Evolutionary conservation across 106 monocot species (phyloP).

Genomic region (Dendrobium nobile): DNA sequence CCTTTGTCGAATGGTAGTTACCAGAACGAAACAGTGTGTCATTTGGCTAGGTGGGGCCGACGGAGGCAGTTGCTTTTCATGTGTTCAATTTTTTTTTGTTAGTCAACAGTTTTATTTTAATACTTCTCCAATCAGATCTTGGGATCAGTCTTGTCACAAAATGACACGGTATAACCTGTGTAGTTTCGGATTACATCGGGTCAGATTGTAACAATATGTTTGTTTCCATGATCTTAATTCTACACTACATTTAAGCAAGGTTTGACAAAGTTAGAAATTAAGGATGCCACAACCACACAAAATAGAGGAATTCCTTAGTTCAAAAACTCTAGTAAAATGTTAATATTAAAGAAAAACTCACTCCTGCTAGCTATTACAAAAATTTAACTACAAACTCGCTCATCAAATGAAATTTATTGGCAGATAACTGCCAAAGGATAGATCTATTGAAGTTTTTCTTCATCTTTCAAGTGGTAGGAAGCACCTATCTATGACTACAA

Average conservation of each 20-base stretch:
- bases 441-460: background rate
- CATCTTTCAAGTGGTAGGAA: background rate
- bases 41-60: too few species aligned
- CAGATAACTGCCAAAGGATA: background rate
- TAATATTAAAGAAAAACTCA: background rate
- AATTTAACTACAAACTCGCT: background rate
- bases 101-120: too few species aligned
- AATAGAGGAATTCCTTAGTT: background rate
- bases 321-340: background rate
- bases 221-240: background rate
- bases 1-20: too few species aligned
- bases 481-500: background rate
- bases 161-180: too few species aligned
- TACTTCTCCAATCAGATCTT: too few species aligned
- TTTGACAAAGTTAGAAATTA: background rate
- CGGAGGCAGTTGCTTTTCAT: too few species aligned
- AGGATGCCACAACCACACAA: background rate
- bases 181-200: too few species aligned
- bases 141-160: too few species aligned
- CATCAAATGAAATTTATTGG: background rate
- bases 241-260: background rate
- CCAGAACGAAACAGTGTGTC: too few species aligned
- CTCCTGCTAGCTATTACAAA: background rate
- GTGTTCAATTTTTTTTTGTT: too few species aligned
- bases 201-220: too few species aligned